A percentile compares a stretch with the other conserved stretches of the same genome.
Evolutionary conservation across 2,329 filamentous ascomycete genomes (phyloP).

Genomic region (Fusarium setosum): DNA sequence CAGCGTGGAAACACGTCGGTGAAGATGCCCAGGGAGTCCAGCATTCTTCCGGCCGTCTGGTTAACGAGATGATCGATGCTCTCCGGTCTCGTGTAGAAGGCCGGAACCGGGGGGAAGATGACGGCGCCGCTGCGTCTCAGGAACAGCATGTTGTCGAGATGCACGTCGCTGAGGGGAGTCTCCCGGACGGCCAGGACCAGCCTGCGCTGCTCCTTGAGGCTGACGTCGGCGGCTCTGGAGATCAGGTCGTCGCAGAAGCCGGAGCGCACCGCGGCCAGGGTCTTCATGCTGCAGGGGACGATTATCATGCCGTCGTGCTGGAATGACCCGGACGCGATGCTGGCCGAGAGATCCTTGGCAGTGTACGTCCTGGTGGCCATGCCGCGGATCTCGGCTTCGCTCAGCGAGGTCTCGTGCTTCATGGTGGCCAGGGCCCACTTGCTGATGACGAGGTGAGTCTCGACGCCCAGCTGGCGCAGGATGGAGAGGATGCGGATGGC

Average conservation of each 20-base stretch:
- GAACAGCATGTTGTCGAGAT: conserved; percentile 23
- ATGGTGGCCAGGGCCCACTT: conserved; percentile 62
- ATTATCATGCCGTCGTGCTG: conserved; percentile 29
- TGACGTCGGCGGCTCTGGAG: conserved; percentile 18
- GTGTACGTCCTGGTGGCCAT: conserved; percentile 53
- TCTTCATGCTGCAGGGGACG: conserved; percentile 24
- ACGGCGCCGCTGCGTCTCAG: conserved; percentile 17
- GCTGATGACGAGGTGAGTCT: conserved; percentile 60
- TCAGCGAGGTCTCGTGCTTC: conserved; percentile 58
- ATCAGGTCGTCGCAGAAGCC: conserved; percentile 15
- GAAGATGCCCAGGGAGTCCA: conserved; percentile 21
- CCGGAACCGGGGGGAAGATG: conserved; percentile 21
- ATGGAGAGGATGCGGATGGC: conserved; percentile 55
- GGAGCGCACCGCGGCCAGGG: conserved; percentile 13
- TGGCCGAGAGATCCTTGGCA: conserved; percentile 57
- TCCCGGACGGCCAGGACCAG: conserved; percentile 2
- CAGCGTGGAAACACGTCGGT: conserved; percentile 12
- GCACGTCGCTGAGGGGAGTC: conserved; percentile 20
- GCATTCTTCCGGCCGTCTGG: conserved; percentile 25
- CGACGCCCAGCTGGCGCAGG: conserved; percentile 55
- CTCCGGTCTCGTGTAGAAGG: conserved; percentile 16
- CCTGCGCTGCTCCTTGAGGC: conserved; percentile 14
- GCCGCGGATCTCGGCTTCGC: conserved; percentile 48
- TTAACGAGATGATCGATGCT: conserved; percentile 15
- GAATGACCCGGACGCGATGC: conserved; percentile 49